A percentile compares a stretch with the other conserved stretches of the same genome.
Conservation (phyloP, 768 basidiomycete genomes). For the Leccinellum albellum region DNA sequence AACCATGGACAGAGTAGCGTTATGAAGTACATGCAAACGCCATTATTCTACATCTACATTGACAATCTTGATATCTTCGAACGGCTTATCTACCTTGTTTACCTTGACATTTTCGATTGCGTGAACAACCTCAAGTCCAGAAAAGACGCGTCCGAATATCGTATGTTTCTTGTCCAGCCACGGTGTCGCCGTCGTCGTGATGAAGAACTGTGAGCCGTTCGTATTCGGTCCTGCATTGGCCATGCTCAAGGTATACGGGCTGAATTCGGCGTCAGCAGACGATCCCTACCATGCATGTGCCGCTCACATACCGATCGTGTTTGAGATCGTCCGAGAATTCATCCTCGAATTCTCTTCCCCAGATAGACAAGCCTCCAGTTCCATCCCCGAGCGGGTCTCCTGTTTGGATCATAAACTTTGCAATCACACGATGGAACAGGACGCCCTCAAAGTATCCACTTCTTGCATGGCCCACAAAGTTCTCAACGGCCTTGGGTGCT, state of each 20-base stretch:
- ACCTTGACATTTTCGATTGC: conserved; percentile 88
- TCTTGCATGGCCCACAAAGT: conserved; percentile 89
- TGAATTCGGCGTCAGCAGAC: conserved; percentile 28
- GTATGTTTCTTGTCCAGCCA: conserved; percentile 93
- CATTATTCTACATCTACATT: conserved; percentile 69
- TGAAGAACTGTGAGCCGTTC: conserved; percentile 97
- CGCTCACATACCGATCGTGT: conserved; percentile 72
- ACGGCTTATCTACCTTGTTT: conserved; percentile 83
- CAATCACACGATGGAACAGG: conserved; percentile 95
- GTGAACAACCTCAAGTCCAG: conserved; percentile 87
- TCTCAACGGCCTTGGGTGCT: conserved; percentile 94
- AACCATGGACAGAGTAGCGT: conserved; percentile 44
- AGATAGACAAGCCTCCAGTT: conserved; percentile 87
- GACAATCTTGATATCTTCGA: conserved; percentile 89
- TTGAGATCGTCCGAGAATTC: conserved; percentile 87
- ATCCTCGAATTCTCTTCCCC: conserved; percentile 89
- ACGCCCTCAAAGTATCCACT: conserved; percentile 90
- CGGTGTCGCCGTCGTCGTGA: conserved; percentile 90
- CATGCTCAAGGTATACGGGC: conserved; percentile 95
- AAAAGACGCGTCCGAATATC: conserved; percentile 85
- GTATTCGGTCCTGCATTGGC: conserved; percentile 87
- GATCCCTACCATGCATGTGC: neutral
- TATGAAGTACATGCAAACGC: conserved; percentile 30
- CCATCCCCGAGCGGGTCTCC: conserved; percentile 95
- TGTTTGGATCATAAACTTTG: conserved; percentile 98